Conservation (phyloP, 345 rosid species). For the Gossypium rotundifolium region DNA sequence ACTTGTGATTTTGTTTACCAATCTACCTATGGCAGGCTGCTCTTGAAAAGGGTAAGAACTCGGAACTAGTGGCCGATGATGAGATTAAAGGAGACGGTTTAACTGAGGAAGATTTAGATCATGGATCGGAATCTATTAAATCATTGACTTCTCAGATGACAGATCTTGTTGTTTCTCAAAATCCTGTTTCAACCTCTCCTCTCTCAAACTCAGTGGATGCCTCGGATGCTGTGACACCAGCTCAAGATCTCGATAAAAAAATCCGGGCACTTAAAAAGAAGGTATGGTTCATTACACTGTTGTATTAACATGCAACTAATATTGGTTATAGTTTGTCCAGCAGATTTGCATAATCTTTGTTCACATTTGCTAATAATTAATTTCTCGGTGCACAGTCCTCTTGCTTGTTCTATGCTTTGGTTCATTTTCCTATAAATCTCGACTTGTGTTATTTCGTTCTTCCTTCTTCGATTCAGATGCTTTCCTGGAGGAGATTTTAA, state of each 20-base stretch:
- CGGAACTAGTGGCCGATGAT: conserved; percentile 36
- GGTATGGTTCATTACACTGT: conserved; percentile 36
- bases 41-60: conserved; percentile 53
- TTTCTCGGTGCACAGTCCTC: not conserved
- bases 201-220: conserved; percentile 35
- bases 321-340: not conserved
- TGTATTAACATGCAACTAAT: not conserved
- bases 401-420: not conserved
- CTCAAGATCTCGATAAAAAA: conserved; percentile 68
- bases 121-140: conserved; percentile 39
- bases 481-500: no score
- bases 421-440: not conserved
- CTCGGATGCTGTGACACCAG: conserved; percentile 28
- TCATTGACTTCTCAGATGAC: conserved; percentile 62
- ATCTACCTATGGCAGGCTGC: conserved; percentile 48
- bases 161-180: conserved; percentile 54
- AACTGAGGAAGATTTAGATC: conserved; percentile 20
- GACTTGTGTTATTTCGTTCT: not conserved
- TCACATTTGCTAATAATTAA: not conserved
- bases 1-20: not conserved
- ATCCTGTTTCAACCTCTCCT: conserved; percentile 21
- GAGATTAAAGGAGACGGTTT: conserved; percentile 32
- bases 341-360: not conserved
- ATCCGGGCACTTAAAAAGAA: conserved; percentile 86
- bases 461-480: not conserved